phyloP scores from a whole-genome alignment of 2,329 filamentous ascomycete species.

The Colletotrichum paranaense region DNA sequence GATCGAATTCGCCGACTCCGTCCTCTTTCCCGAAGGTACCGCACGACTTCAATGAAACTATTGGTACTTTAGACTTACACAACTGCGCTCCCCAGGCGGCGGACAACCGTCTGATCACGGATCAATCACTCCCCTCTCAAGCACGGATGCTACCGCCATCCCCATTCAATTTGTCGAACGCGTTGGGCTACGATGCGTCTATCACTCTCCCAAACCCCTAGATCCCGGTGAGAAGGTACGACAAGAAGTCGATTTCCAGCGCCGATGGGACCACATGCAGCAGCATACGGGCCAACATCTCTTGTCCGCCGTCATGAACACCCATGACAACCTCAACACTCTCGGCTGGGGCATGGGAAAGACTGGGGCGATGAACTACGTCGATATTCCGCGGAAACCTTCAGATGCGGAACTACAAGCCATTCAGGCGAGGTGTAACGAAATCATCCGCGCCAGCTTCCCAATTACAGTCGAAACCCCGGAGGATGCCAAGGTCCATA shows the following conservation, averaged over 20 bases:
- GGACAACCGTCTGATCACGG: conserved; percentile 46
- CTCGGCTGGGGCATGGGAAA: conserved; percentile 46
- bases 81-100: conserved; percentile 37
- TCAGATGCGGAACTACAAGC: conserved; percentile 38
- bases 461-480: conserved; percentile 42
- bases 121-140: conserved; percentile 32
- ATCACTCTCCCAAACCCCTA: conserved; percentile 38
- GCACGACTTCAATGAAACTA: no score
- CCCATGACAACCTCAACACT: conserved; percentile 39
- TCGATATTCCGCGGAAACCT: conserved; percentile 44
- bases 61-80: neutral
- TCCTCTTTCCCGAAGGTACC: conserved; percentile 45
- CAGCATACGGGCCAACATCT: conserved; percentile 48
- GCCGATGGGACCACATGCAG: conserved; percentile 49
- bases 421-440: conserved; percentile 42
- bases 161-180: conserved; percentile 41
- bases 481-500: conserved; percentile 39
- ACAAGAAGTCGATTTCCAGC: conserved; percentile 42
- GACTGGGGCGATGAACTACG: conserved; percentile 44
- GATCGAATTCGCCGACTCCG: conserved; percentile 45
- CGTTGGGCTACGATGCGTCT: conserved; percentile 42
- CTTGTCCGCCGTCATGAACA: conserved; percentile 45
- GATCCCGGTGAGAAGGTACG: conserved; percentile 37
- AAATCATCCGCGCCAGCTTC: conserved; percentile 40
- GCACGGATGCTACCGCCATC: conserved; percentile 21